phyloP scores from a whole-genome alignment of 306 rosid genomes.

The Spatholobus suberectus region DNA sequence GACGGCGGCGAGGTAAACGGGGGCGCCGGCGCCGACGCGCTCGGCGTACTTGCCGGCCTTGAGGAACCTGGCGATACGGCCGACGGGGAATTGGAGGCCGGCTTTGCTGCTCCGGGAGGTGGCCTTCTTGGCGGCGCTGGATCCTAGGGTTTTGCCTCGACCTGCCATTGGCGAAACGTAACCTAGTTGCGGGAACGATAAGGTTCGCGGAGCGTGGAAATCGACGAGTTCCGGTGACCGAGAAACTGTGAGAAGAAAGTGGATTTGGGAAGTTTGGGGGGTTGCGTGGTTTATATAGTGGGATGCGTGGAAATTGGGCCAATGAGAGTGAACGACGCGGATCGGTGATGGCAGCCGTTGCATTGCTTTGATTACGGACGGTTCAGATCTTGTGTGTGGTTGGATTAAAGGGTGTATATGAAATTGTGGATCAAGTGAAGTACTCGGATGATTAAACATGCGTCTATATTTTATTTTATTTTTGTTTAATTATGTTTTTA shows the following conservation, averaged over 20 bases:
- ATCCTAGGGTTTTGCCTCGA: conserved; percentile 81
- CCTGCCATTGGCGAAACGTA: conserved; percentile 44
- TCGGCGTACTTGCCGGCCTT: conserved; percentile 94
- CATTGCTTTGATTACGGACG: conserved; percentile 45
- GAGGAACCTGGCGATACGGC: conserved; percentile 88
- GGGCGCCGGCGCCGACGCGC: conserved; percentile 94
- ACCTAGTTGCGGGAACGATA: neutral
- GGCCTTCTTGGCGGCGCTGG: conserved; percentile 80
- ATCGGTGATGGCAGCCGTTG: conserved; percentile 32
- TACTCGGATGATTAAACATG: too few species aligned
- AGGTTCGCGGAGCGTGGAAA: neutral
- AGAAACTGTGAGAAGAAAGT: neutral
- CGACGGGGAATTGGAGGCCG: conserved; percentile 90
- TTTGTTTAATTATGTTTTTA: too few species aligned
- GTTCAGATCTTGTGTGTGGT: conserved; percentile 34
- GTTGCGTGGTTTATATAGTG: conserved; percentile 54
- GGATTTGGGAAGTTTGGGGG: neutral
- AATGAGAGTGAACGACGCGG: conserved; percentile 56
- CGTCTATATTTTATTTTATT: too few species aligned
- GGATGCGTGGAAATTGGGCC: conserved; percentile 21
- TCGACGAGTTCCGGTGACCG: neutral
- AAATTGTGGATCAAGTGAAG: too few species aligned
- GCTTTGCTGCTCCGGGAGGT: conserved; percentile 90
- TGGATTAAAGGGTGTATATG: neutral
- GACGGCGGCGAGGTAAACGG: conserved; percentile 91